Percentiles rank a stretch among this genome's conserved stretches.
Conservation (phyloP, 2,329 filamentous ascomycete genomes). For the Microcyclospora pomicola region DNA sequence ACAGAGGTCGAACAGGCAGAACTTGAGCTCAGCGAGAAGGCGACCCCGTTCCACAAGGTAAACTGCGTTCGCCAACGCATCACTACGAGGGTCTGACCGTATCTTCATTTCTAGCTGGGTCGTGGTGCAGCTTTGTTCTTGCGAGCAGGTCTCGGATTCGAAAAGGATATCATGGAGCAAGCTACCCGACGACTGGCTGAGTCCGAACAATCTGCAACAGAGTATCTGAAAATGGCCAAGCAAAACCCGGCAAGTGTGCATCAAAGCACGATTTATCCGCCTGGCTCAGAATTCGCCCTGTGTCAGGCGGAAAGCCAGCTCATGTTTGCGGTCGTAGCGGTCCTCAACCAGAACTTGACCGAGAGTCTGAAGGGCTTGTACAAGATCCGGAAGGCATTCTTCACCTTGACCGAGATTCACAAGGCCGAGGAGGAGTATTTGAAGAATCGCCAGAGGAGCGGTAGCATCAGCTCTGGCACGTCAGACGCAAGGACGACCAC, state of each 20-base stretch:
- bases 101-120: slow-evolving; percentile 45
- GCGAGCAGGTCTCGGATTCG: slow-evolving; percentile 73
- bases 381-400: slow-evolving; percentile 77
- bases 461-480: background rate
- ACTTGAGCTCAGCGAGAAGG: slow-evolving; percentile 52
- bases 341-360: slow-evolving; percentile 83
- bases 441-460: background rate
- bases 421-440: slow-evolving; percentile 54
- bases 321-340: slow-evolving; percentile 76
- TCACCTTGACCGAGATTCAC: slow-evolving; percentile 66
- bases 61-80: background rate
- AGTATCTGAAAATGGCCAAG: slow-evolving; percentile 62
- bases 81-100: slow-evolving; percentile 1
- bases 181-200: slow-evolving; percentile 57
- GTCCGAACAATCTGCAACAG: slow-evolving; percentile 62
- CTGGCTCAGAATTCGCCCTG: slow-evolving; percentile 75
- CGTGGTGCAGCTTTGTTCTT: slow-evolving; percentile 73
- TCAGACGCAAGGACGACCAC: too few relatives aligned
- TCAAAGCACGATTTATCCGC: slow-evolving; percentile 55
- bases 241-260: slow-evolving; percentile 42
- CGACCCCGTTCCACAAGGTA: slow-evolving; percentile 74
- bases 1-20: slow-evolving; percentile 71
- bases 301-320: slow-evolving; percentile 75
- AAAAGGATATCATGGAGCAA: slow-evolving; percentile 81
- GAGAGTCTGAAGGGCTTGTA: slow-evolving; percentile 92